Base-by-base conservation (phyloP, 148 eudicot genomes). In the Camellia sinensis region DNA sequence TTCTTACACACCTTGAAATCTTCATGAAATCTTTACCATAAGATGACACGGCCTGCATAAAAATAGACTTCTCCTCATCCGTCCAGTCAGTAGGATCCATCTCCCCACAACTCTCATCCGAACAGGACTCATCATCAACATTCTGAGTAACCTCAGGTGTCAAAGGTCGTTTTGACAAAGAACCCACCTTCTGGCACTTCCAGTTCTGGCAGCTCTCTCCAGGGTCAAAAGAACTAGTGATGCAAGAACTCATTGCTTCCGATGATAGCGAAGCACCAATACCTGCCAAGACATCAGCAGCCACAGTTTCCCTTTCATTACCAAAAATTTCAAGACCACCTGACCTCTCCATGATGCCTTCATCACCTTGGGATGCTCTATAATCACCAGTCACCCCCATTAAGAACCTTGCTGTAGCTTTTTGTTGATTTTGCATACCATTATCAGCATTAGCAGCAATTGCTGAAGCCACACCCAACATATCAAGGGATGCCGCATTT, bases 281-380 rank as follows among this genome's bases (percentile, higher is more conserved):
- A 75, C 98, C 97, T 59, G 93, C 99, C 87, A 97, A 89, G 22
- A 91, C 98, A 86, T 91, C 97, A 13, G 95, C 99, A 65, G 99
- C 97, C 22, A 81, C 90, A 14, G 92, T 88, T 81, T 97, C 99
- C 78, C 91, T 87, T 68, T 91, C 97, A 83, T 81, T 87, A 80
- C 82, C 86, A 40, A 74, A 77, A n/a, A 77, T 50, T 79, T 82
- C 85, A 61, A 82, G 78, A 78, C 89, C 87, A 50, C 80, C 86
- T 44, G 92, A 85, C 67, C 87, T 82, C 82, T 91, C 90, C 65
- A 79, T 67, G 4, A 74, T 54, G 56, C 77, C 76, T 60, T 84
- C 84, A 60, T 76, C 83, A 72, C 79, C 78, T 80, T 84, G 75
- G 10, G 79, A 21, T 63, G 82, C 79, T 69, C 65, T 85, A 71